Evolutionary conservation across 2,329 filamentous ascomycete species (phyloP), one percentile per base, ranked within the genome.

Genomic region (Zymoseptoria passerinii): DNA sequence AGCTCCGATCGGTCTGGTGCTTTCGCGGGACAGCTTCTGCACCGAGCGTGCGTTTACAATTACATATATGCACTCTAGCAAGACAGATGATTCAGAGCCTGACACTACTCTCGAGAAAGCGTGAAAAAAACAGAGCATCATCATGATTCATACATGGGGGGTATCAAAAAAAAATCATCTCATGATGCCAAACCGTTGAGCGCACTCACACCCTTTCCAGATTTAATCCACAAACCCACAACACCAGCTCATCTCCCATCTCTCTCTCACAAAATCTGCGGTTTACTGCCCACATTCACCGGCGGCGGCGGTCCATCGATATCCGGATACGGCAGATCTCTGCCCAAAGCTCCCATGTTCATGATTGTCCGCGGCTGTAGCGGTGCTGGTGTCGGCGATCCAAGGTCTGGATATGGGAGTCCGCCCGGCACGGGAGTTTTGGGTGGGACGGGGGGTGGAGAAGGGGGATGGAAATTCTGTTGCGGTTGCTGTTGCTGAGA

Each of bases 231-330:
- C 35, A 40, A 16, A 13, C 16, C 35, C 35, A 16, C 35, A 40
- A 40, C 35, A 1, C 16, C 4, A 13, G 10, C 35, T 16, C 23
- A 40, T 13, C n/a, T 18, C 10, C 2, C 51, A 9, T 2, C 1
- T 52, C 52, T 9, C 62, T 60, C 53, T 51, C 54, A 55, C 54
- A 53, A 61, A 27, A 66, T 53, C 20, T 58, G 59, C 50, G 92
- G 92, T 73, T 96, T 96, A 65, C 86, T 84, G 50, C 88, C 85
- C 81, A 90, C 88, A 68, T 95, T 95, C 7, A 95, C 90, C 6
- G 83, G 79, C 2, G 92, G 92, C 18, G 92, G 92, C 28, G 88
- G 86, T 27, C 87, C 88, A 67, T 95, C 88, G 51, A 85, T 86
- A 52, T 89, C 75, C 0, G 92, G 92, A 71, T 96, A 96, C 0